phyloP scores from a whole-genome alignment of 164 flowering plant genomes.

The Santalum album region DNA sequence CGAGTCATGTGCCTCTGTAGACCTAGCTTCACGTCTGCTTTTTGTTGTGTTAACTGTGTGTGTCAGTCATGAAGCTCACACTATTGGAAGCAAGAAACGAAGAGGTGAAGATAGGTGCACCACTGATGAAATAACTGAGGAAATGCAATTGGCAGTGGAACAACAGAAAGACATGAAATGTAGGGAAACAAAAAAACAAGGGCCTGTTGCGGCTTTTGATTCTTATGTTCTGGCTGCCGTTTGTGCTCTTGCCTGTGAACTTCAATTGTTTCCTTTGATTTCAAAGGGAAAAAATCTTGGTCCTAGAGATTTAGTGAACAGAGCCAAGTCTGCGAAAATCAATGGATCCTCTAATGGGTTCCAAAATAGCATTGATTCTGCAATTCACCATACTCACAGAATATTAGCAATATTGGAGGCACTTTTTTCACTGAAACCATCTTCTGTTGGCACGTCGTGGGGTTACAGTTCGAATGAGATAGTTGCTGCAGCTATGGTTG shows the following conservation, averaged over 20 bases:
- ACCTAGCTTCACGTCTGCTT: slow-evolving; percentile 83
- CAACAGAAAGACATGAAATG: slow-evolving; percentile 21
- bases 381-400: slow-evolving; percentile 68
- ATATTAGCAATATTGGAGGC: slow-evolving; percentile 83
- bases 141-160: slow-evolving; percentile 24
- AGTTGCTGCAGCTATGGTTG: slow-evolving; percentile 98
- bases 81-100: slow-evolving; percentile 53
- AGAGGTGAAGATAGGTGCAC: slow-evolving; percentile 31
- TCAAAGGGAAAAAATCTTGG: slow-evolving; percentile 33
- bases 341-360: slow-evolving; percentile 48
- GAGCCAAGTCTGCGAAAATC: slow-evolving; percentile 34
- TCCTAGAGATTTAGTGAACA: slow-evolving; percentile 17
- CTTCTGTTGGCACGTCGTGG: slow-evolving; percentile 89
- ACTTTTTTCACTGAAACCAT: slow-evolving; percentile 79
- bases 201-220: slow-evolving; percentile 94
- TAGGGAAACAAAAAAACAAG: slow-evolving; percentile 50
- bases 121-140: slow-evolving; percentile 33
- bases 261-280: slow-evolving; percentile 76
- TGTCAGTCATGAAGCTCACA: slow-evolving; percentile 90
- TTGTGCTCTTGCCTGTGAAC: slow-evolving; percentile 92
- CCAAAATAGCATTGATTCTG: slow-evolving; percentile 54
- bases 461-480: slow-evolving; percentile 91
- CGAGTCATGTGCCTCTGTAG: slow-evolving; percentile 80
- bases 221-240: slow-evolving; percentile 94
- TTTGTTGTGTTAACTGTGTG: slow-evolving; percentile 90